Evolutionary conservation across 139 green algal species (phyloP), one percentile per base, ranked within the genome.

Genomic region (Auxenochlorella pyrenoidosa): DNA sequence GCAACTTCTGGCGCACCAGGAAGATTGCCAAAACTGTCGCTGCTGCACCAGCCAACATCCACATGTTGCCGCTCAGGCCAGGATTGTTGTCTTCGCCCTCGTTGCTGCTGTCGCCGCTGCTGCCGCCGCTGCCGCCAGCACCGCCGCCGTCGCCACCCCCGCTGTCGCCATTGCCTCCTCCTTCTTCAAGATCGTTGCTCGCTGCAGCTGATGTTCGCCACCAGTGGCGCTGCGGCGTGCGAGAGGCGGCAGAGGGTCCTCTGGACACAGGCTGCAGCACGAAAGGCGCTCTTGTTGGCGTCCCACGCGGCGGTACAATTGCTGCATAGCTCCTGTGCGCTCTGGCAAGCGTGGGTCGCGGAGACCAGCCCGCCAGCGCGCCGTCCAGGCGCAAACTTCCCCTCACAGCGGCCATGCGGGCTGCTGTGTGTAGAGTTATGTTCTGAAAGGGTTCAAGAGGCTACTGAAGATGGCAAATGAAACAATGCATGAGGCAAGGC

Each of bases 31-130:
- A n/a, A 8, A 80, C 72, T 8, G 79, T 54, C 3, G 44, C 86
- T 0, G 79, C 66, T 0, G 58, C 59, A 58, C 71, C 44, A 0
- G 54, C 70, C 6, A 90, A 68, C 43, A 66, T 40, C 77, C 84
- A 89, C 21, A 80, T 84, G 76, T 91, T 80, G 79, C 70, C 59
- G 54, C 68, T 59, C 21, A 82, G 28, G 34, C n/a, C 54, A 26
- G 58, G 40, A 32, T 26, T 60, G 18, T 60, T 32, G 40, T 58
- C 75, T 8, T 84, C 75, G 54, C 54, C 36, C 22, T 51, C 66
- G 36, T 21, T 58, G 44, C 43, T 22, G 15, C 54, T 47, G 26
- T 41, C 41, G 44, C 24, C 40, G 34, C 36, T 60, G 76, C 41
- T 63, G 47, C 75, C 28, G 47, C 78, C 84, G 54, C 24, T 32